Evolutionary conservation across 2,329 filamentous ascomycete genomes (phyloP).

Genomic region (Xylaria sp.): DNA sequence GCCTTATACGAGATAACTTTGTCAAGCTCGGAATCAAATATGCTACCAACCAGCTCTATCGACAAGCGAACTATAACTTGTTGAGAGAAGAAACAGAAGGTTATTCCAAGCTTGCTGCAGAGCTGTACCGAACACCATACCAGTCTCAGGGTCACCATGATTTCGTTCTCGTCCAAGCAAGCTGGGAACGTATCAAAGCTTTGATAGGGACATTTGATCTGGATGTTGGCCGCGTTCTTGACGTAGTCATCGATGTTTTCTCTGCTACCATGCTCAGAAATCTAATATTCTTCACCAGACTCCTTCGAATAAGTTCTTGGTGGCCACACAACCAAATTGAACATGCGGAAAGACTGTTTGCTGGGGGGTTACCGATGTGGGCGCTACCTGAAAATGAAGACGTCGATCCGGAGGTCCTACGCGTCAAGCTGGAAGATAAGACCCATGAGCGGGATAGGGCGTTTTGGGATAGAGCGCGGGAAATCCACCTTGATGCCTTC

Average conservation of each 20-base stretch:
- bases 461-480: conserved; percentile 83
- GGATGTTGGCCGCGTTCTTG: conserved; percentile 91
- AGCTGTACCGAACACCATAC: conserved; percentile 79
- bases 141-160: conserved; percentile 76
- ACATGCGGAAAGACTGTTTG: conserved; percentile 50
- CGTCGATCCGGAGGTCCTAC: conserved; percentile 71
- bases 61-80: conserved; percentile 96
- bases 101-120: conserved; percentile 93
- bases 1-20: conserved; percentile 86
- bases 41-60: conserved; percentile 90
- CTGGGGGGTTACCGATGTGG: conserved; percentile 81
- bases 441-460: conserved; percentile 70
- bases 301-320: conserved; percentile 91
- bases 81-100: conserved; percentile 95
- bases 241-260: conserved; percentile 94
- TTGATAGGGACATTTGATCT: conserved; percentile 97
- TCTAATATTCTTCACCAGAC: conserved; percentile 91
- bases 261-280: conserved; percentile 93
- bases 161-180: conserved; percentile 77
- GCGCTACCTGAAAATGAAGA: conserved; percentile 67
- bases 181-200: conserved; percentile 90
- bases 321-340: conserved; percentile 75
- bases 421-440: conserved; percentile 58
- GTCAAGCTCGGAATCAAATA: conserved; percentile 82
- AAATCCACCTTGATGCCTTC: conserved; percentile 80